phyloP scores from a whole-genome alignment of 148 eudicot species.

The Salicornia ramosissima region DNA sequence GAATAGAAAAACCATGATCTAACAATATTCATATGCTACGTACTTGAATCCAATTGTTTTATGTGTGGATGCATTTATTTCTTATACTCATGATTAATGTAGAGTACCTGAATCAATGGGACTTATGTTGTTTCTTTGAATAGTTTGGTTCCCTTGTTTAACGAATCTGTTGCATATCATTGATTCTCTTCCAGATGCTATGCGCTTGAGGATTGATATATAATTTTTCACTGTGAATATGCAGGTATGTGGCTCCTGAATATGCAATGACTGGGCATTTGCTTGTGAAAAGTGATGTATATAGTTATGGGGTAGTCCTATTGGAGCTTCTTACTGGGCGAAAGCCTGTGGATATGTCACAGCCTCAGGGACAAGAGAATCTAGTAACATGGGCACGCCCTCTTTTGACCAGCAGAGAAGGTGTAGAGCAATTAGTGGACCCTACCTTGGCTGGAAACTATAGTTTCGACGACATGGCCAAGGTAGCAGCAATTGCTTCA shows the following conservation, averaged over 20 bases:
- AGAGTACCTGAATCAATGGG: neutral
- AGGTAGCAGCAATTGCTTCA: conserved; percentile 90
- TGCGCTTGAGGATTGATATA: neutral
- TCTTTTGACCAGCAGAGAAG: conserved; percentile 68
- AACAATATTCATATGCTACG: neutral
- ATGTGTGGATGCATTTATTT: neutral
- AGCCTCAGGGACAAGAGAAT: conserved; percentile 87
- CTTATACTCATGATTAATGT: neutral
- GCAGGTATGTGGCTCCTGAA: conserved; percentile 98
- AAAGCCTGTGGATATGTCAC: conserved; percentile 90
- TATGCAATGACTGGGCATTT: conserved; percentile 99
- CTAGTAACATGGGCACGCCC: conserved; percentile 98
- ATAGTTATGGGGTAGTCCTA: conserved; percentile 92
- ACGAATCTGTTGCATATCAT: neutral
- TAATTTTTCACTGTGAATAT: conserved; percentile 13
- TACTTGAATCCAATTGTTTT: neutral
- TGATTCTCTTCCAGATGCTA: neutral
- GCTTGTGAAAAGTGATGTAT: conserved; percentile 95
- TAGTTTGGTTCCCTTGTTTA: neutral
- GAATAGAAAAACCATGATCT: neutral
- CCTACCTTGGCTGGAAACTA: conserved; percentile 58
- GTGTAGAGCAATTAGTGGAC: conserved; percentile 70
- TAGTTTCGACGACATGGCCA: conserved; percentile 78
- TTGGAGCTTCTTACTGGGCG: conserved; percentile 90
- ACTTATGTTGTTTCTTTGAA: neutral